Evolutionary conservation across 495 filamentous ascomycete genomes (phyloP), one percentile per base, ranked within the genome.

Genomic region (Penicillium paxilli): DNA sequence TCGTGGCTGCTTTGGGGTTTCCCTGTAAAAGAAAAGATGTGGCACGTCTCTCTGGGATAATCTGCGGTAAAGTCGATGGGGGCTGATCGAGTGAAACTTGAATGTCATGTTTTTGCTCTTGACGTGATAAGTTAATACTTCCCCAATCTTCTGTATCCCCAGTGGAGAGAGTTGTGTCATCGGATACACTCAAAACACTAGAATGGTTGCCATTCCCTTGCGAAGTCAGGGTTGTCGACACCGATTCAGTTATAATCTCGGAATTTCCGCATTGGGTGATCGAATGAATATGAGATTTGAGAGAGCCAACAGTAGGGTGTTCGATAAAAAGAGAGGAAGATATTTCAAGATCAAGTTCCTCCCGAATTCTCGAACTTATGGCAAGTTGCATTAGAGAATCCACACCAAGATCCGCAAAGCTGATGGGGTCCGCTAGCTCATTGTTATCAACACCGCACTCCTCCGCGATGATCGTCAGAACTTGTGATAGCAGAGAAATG

Each of bases 351-450:
- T 60, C 60, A 9, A 77, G 55, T 17, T 69, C 62, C 40, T 76
- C 67, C 5, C 69, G 58, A 23, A 81, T 63, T 38, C 61, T 66
- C 2, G 59, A 64, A 5, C 61, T 44, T 24, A 83, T 74, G 25
- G 64, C 69, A 16, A 83, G 62, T 8, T 69, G 65, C 48, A 82
- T 55, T 5, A 83, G 66, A 4, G 76, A 80, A 51, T 83, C 80
- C 14, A 83, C 64, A 1, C 80, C 80, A 32, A 82, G 37, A 42
- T 79, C 75, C 14, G 66, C 67, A 45, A 80, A 67, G 1, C 47
- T 65, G 10, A 48, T 57, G 33, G 67, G 55, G 28, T 74, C 64
- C 0, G 68, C 75, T n/a, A 72, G 57, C 16, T 70, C 65, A 20
- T 19, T 40, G 32, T 44, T 35, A 5, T 54, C 47, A 24, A 69